Conservation (phyloP, 768 basidiomycete genomes). For the Russula abietina region DNA sequence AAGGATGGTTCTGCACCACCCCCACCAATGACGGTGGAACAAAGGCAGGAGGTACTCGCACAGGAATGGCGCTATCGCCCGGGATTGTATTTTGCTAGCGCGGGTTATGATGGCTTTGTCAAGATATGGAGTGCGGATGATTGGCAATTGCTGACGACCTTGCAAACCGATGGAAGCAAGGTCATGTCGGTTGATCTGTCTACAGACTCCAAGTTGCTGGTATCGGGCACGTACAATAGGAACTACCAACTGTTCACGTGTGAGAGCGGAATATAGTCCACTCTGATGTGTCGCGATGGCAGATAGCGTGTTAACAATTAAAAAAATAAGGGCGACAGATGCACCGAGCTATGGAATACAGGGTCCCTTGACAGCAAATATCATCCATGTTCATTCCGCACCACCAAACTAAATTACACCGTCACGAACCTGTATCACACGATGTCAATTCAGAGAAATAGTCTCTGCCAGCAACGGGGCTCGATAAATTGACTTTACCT, state of each 20-base stretch:
- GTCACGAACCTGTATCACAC: constrained; percentile 46
- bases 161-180: constrained; percentile 94
- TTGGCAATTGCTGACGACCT: constrained; percentile 84
- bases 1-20: constrained; percentile 9
- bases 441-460: not conserved
- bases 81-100: constrained; percentile 87
- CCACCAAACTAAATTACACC: constrained; percentile 44
- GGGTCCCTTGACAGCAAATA: constrained; percentile 7
- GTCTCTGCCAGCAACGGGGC: not conserved
- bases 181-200: constrained; percentile 97
- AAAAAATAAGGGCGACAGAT: constrained; percentile 19
- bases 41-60: constrained; percentile 32
- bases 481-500: constrained; percentile 47
- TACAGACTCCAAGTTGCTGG: constrained; percentile 75
- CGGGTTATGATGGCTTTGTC: constrained; percentile 92
- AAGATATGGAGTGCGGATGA: constrained; percentile 98
- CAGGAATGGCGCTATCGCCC: constrained; percentile 79
- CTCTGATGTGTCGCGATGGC: not conserved
- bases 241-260: constrained; percentile 92
- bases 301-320: constrained; percentile 21
- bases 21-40: constrained; percentile 14
- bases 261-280: constrained; percentile 30
- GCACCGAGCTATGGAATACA: constrained; percentile 21
- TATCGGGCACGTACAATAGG: constrained; percentile 87
- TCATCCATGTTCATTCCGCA: not conserved